phyloP scores from a whole-genome alignment of 495 filamentous ascomycete species.

The Tetracladium setigerum region DNA sequence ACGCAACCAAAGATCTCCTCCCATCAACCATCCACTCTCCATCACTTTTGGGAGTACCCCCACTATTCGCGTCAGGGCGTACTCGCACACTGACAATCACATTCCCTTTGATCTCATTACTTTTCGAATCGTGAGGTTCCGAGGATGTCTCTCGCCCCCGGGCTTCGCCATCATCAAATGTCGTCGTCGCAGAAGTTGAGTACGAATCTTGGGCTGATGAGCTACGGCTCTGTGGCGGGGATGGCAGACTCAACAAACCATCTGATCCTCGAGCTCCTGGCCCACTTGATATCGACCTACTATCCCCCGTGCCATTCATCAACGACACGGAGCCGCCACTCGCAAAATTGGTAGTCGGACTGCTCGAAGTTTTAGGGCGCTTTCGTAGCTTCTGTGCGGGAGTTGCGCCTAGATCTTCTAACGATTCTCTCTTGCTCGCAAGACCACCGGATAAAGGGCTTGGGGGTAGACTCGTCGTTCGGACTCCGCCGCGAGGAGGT shows the following conservation, averaged over 20 bases:
- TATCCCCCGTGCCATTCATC: conserved; percentile 70
- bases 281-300: conserved; percentile 56
- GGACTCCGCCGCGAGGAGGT: conserved; percentile 58
- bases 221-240: conserved; percentile 79
- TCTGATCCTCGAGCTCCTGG: conserved; percentile 57
- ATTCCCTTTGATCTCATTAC: conserved; percentile 74
- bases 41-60: conserved; percentile 53
- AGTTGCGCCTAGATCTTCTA: conserved; percentile 13
- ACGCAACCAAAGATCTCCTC: conserved; percentile 72
- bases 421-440: conserved; percentile 14
- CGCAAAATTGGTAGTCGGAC: conserved; percentile 36
- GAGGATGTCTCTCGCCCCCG: conserved; percentile 30
- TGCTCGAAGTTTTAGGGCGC: conserved; percentile 29
- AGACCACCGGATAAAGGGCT: conserved; percentile 47
- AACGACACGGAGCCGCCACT: conserved; percentile 60
- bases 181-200: conserved; percentile 82
- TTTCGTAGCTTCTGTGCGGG: conserved; percentile 34
- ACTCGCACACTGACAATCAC: conserved; percentile 94
- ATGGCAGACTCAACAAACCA: conserved; percentile 61
- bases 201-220: conserved; percentile 87
- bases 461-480: conserved; percentile 46
- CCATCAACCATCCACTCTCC: conserved; percentile 92
- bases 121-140: conserved; percentile 37
- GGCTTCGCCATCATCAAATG: conserved; percentile 60
- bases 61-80: conserved; percentile 64